phyloP scores from a whole-genome alignment of 768 basidiomycete genomes.

The Leccinum subgranulosum region DNA sequence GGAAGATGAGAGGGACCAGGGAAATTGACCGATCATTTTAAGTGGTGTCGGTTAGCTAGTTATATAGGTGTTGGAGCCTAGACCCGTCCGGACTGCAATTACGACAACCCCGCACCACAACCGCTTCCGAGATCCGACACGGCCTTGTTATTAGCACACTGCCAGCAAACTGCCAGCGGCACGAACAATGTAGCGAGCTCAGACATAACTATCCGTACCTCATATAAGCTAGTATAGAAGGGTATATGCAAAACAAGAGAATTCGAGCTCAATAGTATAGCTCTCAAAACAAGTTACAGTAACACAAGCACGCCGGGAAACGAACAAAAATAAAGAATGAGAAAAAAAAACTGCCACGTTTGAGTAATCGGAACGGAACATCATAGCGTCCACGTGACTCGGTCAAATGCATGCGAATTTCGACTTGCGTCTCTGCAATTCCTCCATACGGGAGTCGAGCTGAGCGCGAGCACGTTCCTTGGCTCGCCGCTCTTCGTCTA shows the following conservation, averaged over 20 bases:
- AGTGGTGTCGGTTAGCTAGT: conserved; percentile 4
- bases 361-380: conserved; percentile 5
- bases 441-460: conserved; percentile 85
- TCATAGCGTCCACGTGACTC: conserved; percentile 1
- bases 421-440: conserved; percentile 78
- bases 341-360: background rate
- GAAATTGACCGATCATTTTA: conserved; percentile 21
- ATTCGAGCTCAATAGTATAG: conserved; percentile 14
- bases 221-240: conserved; percentile 31
- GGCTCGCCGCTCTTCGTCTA: conserved; percentile 85
- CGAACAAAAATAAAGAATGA: conserved; percentile 3
- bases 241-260: conserved; percentile 32
- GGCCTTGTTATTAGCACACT: conserved; percentile 26
- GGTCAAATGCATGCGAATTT: conserved; percentile 86
- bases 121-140: conserved; percentile 15
- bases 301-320: conserved; percentile 29
- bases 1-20: conserved; percentile 13
- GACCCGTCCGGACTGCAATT: conserved; percentile 2
- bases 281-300: conserved; percentile 28
- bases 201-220: conserved; percentile 23
- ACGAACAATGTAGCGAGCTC: conserved; percentile 14
- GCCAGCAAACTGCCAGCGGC: no score
- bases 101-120: conserved; percentile 6
- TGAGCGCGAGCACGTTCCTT: conserved; percentile 88
- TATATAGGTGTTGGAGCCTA: background rate